Percentiles rank a stretch among this genome's conserved stretches.
Evolutionary conservation across 306 rosid genomes (phyloP).

Genomic region (Cicer arietinum): DNA sequence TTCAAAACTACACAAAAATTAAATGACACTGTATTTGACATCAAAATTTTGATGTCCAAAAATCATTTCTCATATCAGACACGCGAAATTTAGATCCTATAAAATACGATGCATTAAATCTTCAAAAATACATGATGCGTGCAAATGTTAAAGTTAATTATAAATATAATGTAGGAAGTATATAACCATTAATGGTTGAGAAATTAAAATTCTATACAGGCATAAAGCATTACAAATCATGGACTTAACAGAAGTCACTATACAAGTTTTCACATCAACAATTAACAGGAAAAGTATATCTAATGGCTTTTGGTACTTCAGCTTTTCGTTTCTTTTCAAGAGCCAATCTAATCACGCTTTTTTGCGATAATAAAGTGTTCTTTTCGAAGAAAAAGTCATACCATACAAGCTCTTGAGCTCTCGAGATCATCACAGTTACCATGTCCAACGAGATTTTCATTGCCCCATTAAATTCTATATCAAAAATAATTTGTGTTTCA

Average conservation of each 20-base stretch:
- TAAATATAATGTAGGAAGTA: neutral
- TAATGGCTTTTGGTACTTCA: neutral
- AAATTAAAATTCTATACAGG: neutral
- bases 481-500: too few species aligned
- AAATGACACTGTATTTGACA: too few species aligned
- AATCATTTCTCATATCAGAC: neutral
- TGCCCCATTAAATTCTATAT: too few species aligned
- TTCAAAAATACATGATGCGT: neutral
- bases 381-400: neutral
- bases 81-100: neutral
- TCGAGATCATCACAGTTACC: too few species aligned
- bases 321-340: neutral
- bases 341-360: conserved; percentile 1
- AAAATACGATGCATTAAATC: neutral
- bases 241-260: neutral
- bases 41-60: too few species aligned
- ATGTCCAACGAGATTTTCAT: too few species aligned
- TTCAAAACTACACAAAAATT: too few species aligned
- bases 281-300: neutral
- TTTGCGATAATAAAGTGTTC: neutral
- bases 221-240: neutral
- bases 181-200: neutral
- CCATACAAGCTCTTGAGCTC: too few species aligned
- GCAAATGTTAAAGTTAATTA: neutral
- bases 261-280: conserved; percentile 2